phyloP scores from a whole-genome alignment of 129 eudicot species.

The Solidago caesia region DNA sequence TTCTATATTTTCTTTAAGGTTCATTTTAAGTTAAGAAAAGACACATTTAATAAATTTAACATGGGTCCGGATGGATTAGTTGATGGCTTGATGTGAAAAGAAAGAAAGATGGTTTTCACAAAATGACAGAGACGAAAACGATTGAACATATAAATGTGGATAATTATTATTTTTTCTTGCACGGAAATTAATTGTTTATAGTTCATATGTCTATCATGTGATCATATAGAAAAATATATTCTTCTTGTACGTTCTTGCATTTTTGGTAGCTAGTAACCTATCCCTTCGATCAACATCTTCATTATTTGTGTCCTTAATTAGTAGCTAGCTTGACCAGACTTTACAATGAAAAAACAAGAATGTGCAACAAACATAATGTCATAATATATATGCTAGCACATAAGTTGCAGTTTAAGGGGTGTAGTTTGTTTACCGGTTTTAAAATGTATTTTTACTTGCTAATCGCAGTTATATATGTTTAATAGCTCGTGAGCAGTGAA shows the following conservation, averaged over 20 bases:
- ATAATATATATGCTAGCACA: background rate
- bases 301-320: background rate
- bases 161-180: constrained; percentile 3
- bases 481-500: background rate
- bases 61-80: constrained; percentile 22
- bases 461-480: background rate
- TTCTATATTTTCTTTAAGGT: background rate
- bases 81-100: constrained; percentile 14
- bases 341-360: background rate
- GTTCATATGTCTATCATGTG: background rate
- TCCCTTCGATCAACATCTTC: background rate
- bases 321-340: no score
- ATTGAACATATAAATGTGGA: background rate
- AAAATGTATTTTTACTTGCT: background rate
- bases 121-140: constrained; percentile 7
- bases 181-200: constrained; percentile 26
- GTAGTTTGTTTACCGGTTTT: background rate
- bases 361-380: background rate
- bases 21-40: background rate
- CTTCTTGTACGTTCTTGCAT: constrained; percentile 4
- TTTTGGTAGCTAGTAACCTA: constrained; percentile 17
- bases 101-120: constrained; percentile 10
- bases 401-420: no score
- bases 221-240: background rate
- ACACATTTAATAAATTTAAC: background rate